Conservation (phyloP, 169 alveolate genomes). For the Plasmodium adleri region DNA sequence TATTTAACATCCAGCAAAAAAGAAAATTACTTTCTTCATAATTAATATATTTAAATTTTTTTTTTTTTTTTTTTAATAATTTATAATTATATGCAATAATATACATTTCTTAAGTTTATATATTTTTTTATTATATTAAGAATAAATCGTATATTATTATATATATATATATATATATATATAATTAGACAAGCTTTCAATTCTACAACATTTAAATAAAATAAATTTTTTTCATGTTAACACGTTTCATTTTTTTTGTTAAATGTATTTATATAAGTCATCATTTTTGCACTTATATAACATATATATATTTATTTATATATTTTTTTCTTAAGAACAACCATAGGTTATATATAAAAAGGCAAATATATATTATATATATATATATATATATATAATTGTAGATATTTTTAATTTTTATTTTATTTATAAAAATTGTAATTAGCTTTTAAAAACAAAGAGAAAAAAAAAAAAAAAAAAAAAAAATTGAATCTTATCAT, state of each 20-base stretch:
- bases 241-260: too few relatives aligned
- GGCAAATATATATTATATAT: neutral
- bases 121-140: too few relatives aligned
- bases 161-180: slow-evolving; percentile 1
- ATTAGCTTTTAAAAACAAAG: slow-evolving; percentile 3
- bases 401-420: slow-evolving; percentile 1
- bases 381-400: neutral
- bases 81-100: too few relatives aligned
- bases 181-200: neutral
- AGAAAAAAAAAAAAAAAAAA: neutral
- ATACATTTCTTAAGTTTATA: too few relatives aligned
- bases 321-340: neutral
- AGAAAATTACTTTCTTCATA: too few relatives aligned
- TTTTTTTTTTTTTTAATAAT: too few relatives aligned
- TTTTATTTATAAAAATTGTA: slow-evolving; percentile 14
- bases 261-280: too few relatives aligned
- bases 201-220: neutral
- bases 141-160: neutral
- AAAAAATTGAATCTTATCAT: too few relatives aligned
- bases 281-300: too few relatives aligned
- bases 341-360: neutral
- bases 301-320: neutral
- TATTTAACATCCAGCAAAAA: too few relatives aligned
- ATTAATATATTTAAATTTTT: too few relatives aligned
- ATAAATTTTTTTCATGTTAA: neutral